Conservation (phyloP, 352 stramenopile genomes). For the Phytopythium oedochilum region DNA sequence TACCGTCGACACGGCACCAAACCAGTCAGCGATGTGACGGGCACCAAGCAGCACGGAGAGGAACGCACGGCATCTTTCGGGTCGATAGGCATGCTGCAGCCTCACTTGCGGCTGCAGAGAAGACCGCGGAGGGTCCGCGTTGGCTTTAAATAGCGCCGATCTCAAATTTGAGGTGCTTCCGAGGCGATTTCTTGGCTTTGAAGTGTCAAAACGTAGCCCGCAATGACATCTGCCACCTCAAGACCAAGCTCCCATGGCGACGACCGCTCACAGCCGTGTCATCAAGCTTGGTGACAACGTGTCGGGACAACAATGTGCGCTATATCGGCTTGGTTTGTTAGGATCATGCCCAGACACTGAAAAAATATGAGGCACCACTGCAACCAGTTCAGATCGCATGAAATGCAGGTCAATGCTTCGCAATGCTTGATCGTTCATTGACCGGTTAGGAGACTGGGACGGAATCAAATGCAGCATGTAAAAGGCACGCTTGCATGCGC, state of each 20-base stretch:
- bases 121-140: not conserved
- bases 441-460: not conserved
- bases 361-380: too few relatives aligned
- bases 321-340: too few relatives aligned
- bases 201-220: too few relatives aligned
- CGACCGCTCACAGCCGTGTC: too few relatives aligned
- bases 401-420: not conserved
- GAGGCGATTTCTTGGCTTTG: too few relatives aligned
- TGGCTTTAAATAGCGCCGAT: not conserved
- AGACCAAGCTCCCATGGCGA: too few relatives aligned
- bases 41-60: not conserved
- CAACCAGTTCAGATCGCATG: not conserved
- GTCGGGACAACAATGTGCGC: too few relatives aligned
- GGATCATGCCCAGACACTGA: too few relatives aligned
- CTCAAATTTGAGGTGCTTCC: too few relatives aligned
- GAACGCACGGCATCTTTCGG: conserved; percentile 36
- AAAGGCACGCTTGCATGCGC: not conserved
- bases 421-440: not conserved
- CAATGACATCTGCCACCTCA: too few relatives aligned
- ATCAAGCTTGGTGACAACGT: too few relatives aligned
- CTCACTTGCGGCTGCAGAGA: too few relatives aligned
- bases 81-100: conserved; percentile 8
- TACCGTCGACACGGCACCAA: conserved; percentile 3
- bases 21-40: not conserved
- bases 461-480: not conserved